These are phyloP conservation scores for Boletus albobrunnescens DNA, from an alignment of 1,284 basidiomycete genomes.

Conservation along the genomic window DNA sequence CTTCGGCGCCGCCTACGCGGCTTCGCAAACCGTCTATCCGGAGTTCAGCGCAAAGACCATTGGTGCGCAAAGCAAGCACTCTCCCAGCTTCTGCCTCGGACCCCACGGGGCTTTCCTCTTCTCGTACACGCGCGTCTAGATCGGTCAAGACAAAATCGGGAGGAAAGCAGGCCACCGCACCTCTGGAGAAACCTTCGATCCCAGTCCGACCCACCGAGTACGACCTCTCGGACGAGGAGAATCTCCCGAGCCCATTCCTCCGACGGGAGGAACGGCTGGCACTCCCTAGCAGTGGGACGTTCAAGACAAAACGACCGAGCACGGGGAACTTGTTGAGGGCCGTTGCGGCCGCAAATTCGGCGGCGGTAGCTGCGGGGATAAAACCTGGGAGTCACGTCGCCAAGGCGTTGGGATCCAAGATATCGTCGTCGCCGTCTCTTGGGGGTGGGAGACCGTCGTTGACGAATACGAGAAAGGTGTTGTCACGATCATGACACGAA, in stretches of 20 bases:
- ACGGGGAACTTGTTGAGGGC: conserved; percentile 53
- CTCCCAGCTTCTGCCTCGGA: conserved; percentile 30
- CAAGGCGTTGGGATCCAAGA: conserved; percentile 15
- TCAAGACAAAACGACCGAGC: conserved; percentile 42
- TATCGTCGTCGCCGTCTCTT: conserved; percentile 12
- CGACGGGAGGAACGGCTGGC: conserved; percentile 48
- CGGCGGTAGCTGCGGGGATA: conserved; percentile 27
- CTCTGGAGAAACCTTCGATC: conserved; percentile 9
- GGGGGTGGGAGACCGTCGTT: conserved; percentile 26
- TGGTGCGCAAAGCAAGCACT: conserved; percentile 16
- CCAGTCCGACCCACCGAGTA: conserved; percentile 41
- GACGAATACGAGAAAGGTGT: conserved; percentile 44
- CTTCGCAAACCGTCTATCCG: conserved; percentile 36
- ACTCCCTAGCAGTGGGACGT: conserved; percentile 13
- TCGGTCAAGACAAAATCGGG: conserved; percentile 11
- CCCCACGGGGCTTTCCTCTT: conserved; percentile 27
- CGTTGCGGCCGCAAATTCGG: conserved; percentile 61
- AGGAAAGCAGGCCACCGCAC: neutral
- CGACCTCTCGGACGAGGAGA: conserved; percentile 73
- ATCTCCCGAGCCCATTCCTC: conserved; percentile 79
- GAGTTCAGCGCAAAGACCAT: conserved; percentile 16
- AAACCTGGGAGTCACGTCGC: conserved; percentile 16
- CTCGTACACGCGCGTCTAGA: conserved; percentile 15
- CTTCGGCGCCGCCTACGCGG: conserved; percentile 18
- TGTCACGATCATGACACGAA: conserved; percentile 40